These are phyloP conservation scores for Fusarium sacchari DNA, from an alignment of 2,329 filamentous ascomycete species.

Conservation along the genomic window DNA sequence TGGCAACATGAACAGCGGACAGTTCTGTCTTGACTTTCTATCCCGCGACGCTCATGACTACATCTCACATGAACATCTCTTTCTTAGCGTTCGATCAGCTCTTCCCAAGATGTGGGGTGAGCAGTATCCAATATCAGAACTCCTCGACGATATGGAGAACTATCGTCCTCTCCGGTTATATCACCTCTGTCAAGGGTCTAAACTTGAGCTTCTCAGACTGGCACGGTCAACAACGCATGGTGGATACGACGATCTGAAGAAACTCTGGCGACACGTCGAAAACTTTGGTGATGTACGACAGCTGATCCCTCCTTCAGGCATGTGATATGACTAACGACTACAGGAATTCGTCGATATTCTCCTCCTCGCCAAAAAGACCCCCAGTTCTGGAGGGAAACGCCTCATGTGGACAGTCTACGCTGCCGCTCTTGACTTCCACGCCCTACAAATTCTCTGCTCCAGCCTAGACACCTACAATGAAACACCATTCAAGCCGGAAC, in stretches of 20 bases:
- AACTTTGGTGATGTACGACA: slow-evolving; percentile 30
- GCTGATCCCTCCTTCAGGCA: rapidly evolving
- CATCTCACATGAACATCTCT: slow-evolving; percentile 37
- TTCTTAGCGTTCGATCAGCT: slow-evolving; percentile 28
- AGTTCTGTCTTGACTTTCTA: slow-evolving; percentile 33
- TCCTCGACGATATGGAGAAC: slow-evolving; percentile 36
- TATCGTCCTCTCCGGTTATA: slow-evolving; percentile 30
- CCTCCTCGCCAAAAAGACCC: neutral
- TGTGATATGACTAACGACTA: neutral
- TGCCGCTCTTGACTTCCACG: slow-evolving; percentile 33
- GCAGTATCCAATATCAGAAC: slow-evolving; percentile 27
- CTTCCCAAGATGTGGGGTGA: slow-evolving; percentile 39
- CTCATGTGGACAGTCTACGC: slow-evolving; percentile 40
- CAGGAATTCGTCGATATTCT: slow-evolving; percentile 38
- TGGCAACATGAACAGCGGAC: slow-evolving; percentile 19
- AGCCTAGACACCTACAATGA: neutral
- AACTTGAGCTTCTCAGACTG: slow-evolving; percentile 28
- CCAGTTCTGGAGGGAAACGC: slow-evolving; percentile 26
- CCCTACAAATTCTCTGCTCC: slow-evolving; percentile 19
- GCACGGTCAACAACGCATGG: slow-evolving; percentile 1
- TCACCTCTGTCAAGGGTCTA: slow-evolving; percentile 35
- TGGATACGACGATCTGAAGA: neutral
- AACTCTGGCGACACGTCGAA: slow-evolving; percentile 24
- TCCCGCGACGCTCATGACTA: slow-evolving; percentile 33
- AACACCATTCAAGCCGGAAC: neutral